Percentiles rank a stretch among this genome's conserved stretches.
Conservation (phyloP, 495 filamentous ascomycete genomes). For the Daldinia loculata region DNA sequence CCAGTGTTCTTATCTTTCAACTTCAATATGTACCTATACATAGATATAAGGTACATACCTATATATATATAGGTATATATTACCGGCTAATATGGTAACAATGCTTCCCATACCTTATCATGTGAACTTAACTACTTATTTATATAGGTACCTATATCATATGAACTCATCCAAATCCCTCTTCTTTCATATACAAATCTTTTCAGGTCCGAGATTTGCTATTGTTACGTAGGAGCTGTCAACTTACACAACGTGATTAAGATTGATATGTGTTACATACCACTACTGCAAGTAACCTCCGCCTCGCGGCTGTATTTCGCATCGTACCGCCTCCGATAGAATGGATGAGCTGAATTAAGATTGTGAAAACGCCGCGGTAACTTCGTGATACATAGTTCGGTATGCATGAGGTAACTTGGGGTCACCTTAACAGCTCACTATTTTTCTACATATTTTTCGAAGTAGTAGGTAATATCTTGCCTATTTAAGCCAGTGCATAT, state of each 20-base stretch:
- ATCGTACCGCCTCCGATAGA: constrained; percentile 16
- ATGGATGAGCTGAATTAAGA: background rate
- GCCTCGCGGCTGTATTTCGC: constrained; percentile 31
- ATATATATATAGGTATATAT: background rate
- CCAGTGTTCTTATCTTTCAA: too few relatives aligned
- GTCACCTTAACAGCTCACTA: background rate
- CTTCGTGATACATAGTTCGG: background rate
- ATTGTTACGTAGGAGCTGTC: constrained; percentile 2
- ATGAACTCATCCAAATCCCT: too few relatives aligned
- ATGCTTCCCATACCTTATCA: background rate
- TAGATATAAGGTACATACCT: background rate
- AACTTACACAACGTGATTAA: background rate
- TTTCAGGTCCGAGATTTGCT: background rate
- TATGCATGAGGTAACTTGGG: background rate
- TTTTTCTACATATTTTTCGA: background rate
- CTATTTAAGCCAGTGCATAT: background rate
- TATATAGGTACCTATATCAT: too few relatives aligned
- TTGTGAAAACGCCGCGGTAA: background rate
- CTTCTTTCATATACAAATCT: too few relatives aligned
- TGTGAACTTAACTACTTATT: background rate
- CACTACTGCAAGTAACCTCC: constrained; percentile 35
- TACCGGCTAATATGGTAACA: background rate
- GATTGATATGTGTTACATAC: constrained; percentile 19
- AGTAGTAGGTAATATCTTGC: background rate
- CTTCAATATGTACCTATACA: background rate